Percentiles rank a stretch among this genome's conserved stretches.
These are phyloP conservation scores for Penicillium lividum DNA, from an alignment of 495 filamentous ascomycete species.

Conservation along the genomic window DNA sequence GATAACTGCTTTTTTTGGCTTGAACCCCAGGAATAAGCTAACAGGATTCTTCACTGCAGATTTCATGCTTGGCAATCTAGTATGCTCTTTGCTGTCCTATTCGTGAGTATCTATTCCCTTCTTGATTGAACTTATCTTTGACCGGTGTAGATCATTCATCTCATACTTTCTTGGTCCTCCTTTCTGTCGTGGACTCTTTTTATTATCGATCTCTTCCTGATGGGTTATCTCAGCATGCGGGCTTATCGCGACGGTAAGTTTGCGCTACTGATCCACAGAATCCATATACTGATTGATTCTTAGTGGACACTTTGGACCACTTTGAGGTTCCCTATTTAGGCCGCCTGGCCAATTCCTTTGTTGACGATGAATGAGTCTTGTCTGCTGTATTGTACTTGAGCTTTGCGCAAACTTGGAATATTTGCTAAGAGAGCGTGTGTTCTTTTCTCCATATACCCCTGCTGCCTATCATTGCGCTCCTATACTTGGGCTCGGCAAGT, in stretches of 20 bases:
- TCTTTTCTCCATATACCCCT: slow-evolving; percentile 27
- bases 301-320: slow-evolving; percentile 85
- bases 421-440: slow-evolving; percentile 11
- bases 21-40: not conserved
- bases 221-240: slow-evolving; percentile 72
- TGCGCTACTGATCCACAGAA: not conserved
- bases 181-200: slow-evolving; percentile 85
- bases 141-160: slow-evolving; percentile 62
- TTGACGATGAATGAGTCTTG: slow-evolving; percentile 77
- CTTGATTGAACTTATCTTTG: slow-evolving; percentile 7
- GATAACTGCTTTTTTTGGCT: not conserved
- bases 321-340: slow-evolving; percentile 86
- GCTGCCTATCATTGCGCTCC: not conserved
- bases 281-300: not conserved
- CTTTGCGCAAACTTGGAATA: slow-evolving; percentile 20
- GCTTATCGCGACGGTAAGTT: slow-evolving; percentile 79
- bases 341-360: slow-evolving; percentile 77
- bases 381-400: not conserved
- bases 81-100: slow-evolving; percentile 81
- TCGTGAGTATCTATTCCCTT: slow-evolving; percentile 54
- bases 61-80: slow-evolving; percentile 97
- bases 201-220: slow-evolving; percentile 70
- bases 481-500: not conserved
- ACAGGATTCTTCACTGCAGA: slow-evolving; percentile 40
- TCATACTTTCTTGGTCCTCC: slow-evolving; percentile 80